Conservation (phyloP, 768 basidiomycete species). For the Podaxis mareebaensis region DNA sequence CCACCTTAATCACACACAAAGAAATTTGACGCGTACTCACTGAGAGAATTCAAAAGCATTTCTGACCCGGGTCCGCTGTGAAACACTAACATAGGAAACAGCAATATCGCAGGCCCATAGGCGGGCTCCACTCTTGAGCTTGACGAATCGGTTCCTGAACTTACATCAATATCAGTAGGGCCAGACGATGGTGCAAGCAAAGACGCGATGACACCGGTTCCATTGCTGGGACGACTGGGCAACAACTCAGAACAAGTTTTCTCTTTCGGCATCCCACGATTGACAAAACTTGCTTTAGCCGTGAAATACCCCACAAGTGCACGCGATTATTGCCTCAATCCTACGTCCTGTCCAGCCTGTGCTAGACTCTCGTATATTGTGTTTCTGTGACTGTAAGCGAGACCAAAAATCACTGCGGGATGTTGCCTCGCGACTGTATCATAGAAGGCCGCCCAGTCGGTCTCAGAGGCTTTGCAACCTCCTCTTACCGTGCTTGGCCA, state of each 20-base stretch:
- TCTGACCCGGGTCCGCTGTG: background rate
- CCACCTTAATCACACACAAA: background rate
- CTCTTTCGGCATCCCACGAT: background rate
- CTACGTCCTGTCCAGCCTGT: no score
- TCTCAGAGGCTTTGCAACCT: no score
- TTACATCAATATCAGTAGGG: background rate
- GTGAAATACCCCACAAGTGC: background rate
- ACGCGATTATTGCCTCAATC: background rate
- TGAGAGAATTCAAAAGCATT: background rate
- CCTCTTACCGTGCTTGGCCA: no score
- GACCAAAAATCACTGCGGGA: no score
- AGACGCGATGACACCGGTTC: background rate
- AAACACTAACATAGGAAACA: background rate
- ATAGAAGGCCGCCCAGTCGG: no score
- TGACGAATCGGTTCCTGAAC: background rate
- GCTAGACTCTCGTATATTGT: no score
- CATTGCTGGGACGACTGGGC: background rate
- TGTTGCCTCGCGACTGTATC: no score
- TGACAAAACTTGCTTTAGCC: background rate
- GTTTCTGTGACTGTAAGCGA: no score
- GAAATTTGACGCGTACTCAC: background rate
- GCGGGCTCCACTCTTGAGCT: background rate
- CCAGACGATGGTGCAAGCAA: background rate
- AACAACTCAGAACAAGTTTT: background rate
- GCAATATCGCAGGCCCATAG: background rate